These are phyloP conservation scores for Pyrenophora graminea DNA, from an alignment of 2,329 filamentous ascomycete species.

Conservation along the genomic window DNA sequence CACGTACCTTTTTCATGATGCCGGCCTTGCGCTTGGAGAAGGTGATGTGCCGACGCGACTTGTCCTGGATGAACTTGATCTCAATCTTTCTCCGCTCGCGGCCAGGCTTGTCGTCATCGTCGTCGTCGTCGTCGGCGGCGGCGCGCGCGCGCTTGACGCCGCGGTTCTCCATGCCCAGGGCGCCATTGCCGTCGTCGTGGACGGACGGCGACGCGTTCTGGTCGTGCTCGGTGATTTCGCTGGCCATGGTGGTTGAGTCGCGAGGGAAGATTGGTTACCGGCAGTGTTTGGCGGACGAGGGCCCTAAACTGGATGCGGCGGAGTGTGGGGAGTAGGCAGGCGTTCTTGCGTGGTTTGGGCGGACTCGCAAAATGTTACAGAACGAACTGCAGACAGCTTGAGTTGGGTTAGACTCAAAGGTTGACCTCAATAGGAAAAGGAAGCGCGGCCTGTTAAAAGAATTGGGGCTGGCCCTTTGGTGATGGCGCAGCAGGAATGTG, in stretches of 20 bases:
- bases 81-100: constrained; percentile 99
- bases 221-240: constrained; percentile 57
- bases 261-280: constrained; percentile 34
- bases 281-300: constrained; percentile 42
- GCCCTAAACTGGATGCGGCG: constrained; percentile 48
- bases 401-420: constrained; percentile 42
- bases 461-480: constrained; percentile 43
- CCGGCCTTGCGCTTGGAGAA: constrained; percentile 99
- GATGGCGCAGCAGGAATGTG: constrained; percentile 42
- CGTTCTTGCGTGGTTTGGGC: constrained; percentile 22
- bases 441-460: constrained; percentile 32
- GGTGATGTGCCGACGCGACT: constrained; percentile 98
- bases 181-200: constrained; percentile 58
- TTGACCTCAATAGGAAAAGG: constrained; percentile 43
- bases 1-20: constrained; percentile 98
- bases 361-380: constrained; percentile 39
- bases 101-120: constrained; percentile 96
- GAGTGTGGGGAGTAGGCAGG: constrained; percentile 36
- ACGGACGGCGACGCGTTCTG: constrained; percentile 56
- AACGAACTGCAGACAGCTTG: constrained; percentile 25
- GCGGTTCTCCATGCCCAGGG: constrained; percentile 62
- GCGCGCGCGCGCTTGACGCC: constrained; percentile 89
- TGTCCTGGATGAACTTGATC: constrained; percentile 99
- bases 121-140: constrained; percentile 87
- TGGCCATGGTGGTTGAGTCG: constrained; percentile 46